Percentiles rank a stretch among this genome's conserved stretches.
Conservation (phyloP, 1,284 basidiomycete species). For the Malassezia equina region DNA sequence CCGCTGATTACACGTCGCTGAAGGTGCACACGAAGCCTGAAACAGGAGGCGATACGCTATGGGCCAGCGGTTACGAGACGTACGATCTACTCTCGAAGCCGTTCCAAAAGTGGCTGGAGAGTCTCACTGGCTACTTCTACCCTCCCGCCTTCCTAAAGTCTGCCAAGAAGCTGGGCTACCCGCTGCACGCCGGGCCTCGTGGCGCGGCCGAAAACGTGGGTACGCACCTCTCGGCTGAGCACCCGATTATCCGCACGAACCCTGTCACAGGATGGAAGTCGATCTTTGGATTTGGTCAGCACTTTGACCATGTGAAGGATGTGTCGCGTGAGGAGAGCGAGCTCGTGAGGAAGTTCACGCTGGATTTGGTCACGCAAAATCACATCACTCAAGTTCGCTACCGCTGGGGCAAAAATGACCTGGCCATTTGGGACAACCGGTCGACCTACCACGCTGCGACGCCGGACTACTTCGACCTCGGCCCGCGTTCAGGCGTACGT, state of each 20-base stretch:
- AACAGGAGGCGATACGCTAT: conserved; percentile 47
- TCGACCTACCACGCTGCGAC: conserved; percentile 22
- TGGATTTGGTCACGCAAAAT: conserved; percentile 50
- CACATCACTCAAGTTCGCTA: conserved; percentile 59
- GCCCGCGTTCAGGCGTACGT: conserved; percentile 22
- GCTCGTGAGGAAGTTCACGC: conserved; percentile 53
- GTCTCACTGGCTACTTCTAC: conserved; percentile 17
- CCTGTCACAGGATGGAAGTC: conserved; percentile 61
- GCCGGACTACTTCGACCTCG: conserved; percentile 22
- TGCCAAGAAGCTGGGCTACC: conserved; percentile 28
- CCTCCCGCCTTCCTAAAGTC: conserved; percentile 20
- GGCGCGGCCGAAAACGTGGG: conserved; percentile 55
- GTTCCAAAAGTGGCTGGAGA: conserved; percentile 55
- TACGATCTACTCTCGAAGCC: conserved; percentile 59
- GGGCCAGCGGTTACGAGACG: conserved; percentile 56
- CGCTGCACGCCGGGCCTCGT: conserved; percentile 42
- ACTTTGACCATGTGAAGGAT: conserved; percentile 55
- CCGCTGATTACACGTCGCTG: conserved; percentile 55
- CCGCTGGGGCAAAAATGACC: conserved; percentile 49
- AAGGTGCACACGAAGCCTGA: conserved; percentile 28
- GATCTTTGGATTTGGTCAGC: conserved; percentile 58
- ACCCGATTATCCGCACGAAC: conserved; percentile 50
- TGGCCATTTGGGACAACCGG: conserved; percentile 28
- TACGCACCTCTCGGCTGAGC: conserved; percentile 54
- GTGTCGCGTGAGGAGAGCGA: conserved; percentile 57